Conservation (phyloP, 2,329 filamentous ascomycete species). For the Alternaria angustiovoidea region DNA sequence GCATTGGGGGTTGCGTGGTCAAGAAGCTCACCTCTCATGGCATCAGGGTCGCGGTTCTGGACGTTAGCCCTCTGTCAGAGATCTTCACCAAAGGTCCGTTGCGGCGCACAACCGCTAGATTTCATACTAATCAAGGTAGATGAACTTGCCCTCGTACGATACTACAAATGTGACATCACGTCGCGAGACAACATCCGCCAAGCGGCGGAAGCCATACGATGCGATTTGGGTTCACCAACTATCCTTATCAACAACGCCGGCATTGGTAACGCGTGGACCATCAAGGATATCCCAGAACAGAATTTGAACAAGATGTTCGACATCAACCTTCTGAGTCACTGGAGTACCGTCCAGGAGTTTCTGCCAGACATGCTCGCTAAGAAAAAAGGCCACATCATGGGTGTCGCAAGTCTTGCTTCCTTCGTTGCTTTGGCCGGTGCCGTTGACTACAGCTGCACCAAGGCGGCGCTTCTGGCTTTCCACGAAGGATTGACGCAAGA, state of each 20-base stretch:
- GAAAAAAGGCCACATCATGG: conserved; percentile 49
- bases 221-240: conserved; percentile 42
- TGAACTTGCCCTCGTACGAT: conserved; percentile 28
- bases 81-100: conserved; percentile 37
- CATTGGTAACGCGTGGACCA: conserved; percentile 44
- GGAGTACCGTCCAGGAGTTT: conserved; percentile 49
- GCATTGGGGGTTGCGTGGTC: conserved; percentile 47
- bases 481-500: conserved; percentile 51
- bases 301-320: conserved; percentile 41
- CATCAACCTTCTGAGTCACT: conserved; percentile 49
- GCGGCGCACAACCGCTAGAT: neutral
- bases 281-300: conserved; percentile 41
- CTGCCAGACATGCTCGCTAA: conserved; percentile 49
- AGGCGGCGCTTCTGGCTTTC: conserved; percentile 44
- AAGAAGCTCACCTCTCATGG: conserved; percentile 43
- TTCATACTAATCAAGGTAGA: conserved; percentile 30
- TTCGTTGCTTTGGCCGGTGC: conserved; percentile 44
- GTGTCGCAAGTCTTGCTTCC: conserved; percentile 46
- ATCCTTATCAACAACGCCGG: conserved; percentile 51
- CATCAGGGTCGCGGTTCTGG: conserved; percentile 47
- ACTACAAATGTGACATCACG: conserved; percentile 48
- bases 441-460: conserved; percentile 48
- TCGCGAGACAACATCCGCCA: conserved; percentile 38
- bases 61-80: conserved; percentile 42
- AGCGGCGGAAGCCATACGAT: conserved; percentile 44